Base-by-base conservation (phyloP, 1,139 yeast genomes). In the Pichiaceae sp. region DNA sequence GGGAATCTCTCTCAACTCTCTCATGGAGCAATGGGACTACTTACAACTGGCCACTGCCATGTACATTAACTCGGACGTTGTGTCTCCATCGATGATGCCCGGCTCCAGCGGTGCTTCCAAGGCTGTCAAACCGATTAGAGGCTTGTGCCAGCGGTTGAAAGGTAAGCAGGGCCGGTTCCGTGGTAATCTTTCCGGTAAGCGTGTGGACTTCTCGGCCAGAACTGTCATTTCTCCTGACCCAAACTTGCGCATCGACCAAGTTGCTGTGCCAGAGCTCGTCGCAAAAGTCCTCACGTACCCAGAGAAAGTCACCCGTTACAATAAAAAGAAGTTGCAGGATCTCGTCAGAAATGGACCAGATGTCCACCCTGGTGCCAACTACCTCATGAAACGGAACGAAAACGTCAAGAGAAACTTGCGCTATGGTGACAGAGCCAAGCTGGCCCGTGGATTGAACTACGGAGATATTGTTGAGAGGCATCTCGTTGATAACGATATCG, bases 221-320 rank as follows among this genome's bases (percentile, higher is more conserved):
- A 93, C 98, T 0, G 99, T 93, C 50, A 91, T 93, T 57, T 91
- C 98, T 1, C 99, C 99, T 0, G 99, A 93, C 64, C 99, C 98
- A 25, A 93, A 93, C 59, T 68, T 93, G 50, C 70, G 81, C 31
- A 86, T 93, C 47, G 97, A 91, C 60, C 96, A 91, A 62, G 98
- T 93, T 34, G 98, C 98, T 0, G 97, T 93, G 29, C 99, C 99
- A 8, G 96, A 89, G 51, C 70, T 94, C 46, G 96, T 93, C 21
- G 98, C 98, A 15, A 91, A 87, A 60, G 86, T 91, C 19, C 69
- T 93, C 52, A 93, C 99, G 0, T 93, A 83, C 56, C 99, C 99
- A 0, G 99, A 93, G 64, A 81, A 73, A 54, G 95, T 93, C 47
- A 89, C 96, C 2, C 70, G 91, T 43, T 87, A 91, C 62, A 93